These are phyloP conservation scores for Microbotryum violaceum DNA, from an alignment of 1,284 basidiomycete species.

Conservation along the genomic window DNA sequence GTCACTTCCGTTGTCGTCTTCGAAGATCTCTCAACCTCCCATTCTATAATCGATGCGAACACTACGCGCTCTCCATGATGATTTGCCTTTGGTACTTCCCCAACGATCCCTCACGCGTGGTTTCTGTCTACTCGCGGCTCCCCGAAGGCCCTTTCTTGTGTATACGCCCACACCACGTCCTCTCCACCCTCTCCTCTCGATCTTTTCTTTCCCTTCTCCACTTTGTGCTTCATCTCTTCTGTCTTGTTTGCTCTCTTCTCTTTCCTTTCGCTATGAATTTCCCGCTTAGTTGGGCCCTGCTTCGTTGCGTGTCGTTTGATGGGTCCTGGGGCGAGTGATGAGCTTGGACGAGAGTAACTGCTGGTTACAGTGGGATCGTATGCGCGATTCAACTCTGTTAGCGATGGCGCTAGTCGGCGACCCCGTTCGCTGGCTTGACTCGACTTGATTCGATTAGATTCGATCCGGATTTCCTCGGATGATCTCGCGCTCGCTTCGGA, in stretches of 20 bases:
- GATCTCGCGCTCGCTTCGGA: too few species aligned
- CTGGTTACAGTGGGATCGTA: not conserved
- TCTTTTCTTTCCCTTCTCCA: not conserved
- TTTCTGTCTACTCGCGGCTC: not conserved
- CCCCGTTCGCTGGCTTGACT: not conserved
- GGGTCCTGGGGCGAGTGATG: not conserved
- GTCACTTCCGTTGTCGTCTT: not conserved
- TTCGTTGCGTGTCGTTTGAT: not conserved
- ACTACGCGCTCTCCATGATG: not conserved
- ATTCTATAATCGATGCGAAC: not conserved
- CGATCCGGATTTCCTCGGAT: not conserved
- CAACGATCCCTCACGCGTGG: too few species aligned
- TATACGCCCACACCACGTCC: not conserved
- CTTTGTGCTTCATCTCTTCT: not conserved
- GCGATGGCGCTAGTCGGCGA: not conserved
- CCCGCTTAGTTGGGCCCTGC: not conserved
- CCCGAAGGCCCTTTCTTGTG: not conserved
- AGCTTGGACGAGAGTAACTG: not conserved
- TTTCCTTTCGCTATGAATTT: not conserved
- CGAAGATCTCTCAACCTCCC: not conserved
- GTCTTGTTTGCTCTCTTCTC: not conserved
- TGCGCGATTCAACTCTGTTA: too few species aligned
- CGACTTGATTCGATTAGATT: not conserved
- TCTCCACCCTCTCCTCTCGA: not conserved
- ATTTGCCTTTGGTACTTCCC: not conserved